A percentile compares a stretch with the other conserved stretches of the same genome.
Conservation (phyloP, 257 asterid species). For the Solanum stenotomum region DNA sequence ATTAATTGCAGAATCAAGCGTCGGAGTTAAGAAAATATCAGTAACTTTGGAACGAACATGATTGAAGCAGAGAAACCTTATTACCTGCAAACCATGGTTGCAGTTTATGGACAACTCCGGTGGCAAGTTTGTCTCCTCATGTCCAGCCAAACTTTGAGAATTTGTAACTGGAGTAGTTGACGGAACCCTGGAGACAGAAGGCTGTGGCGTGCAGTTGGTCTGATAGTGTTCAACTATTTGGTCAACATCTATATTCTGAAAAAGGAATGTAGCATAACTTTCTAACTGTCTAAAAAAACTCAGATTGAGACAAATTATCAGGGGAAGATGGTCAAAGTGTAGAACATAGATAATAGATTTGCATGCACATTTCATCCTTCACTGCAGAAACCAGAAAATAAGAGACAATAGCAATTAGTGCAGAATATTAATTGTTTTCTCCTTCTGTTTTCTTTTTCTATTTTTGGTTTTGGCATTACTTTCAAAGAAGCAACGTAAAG, state of each 20-base stretch:
- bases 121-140: slow-evolving; percentile 44
- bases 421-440: neutral
- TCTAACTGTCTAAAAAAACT: neutral
- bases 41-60: slow-evolving; percentile 6
- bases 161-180: slow-evolving; percentile 44
- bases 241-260: slow-evolving; percentile 73
- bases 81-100: slow-evolving; percentile 72
- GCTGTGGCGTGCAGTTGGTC: slow-evolving; percentile 65
- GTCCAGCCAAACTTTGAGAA: slow-evolving; percentile 12
- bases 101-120: slow-evolving; percentile 62
- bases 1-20: slow-evolving; percentile 13
- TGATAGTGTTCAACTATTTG: slow-evolving; percentile 73
- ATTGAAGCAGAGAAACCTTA: neutral
- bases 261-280: neutral
- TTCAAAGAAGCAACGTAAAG: neutral
- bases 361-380: neutral
- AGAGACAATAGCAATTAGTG: neutral
- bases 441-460: neutral
- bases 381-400: neutral
- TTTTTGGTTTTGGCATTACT: neutral
- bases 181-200: slow-evolving; percentile 62
- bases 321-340: neutral
- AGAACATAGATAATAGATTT: neutral
- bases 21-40: slow-evolving; percentile 4
- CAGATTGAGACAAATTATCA: neutral